Percentiles rank a stretch among this genome's conserved stretches.
These are phyloP conservation scores for Francoa sonchifolia DNA, from an alignment of 441 rosid genomes.

Conservation along the genomic window DNA sequence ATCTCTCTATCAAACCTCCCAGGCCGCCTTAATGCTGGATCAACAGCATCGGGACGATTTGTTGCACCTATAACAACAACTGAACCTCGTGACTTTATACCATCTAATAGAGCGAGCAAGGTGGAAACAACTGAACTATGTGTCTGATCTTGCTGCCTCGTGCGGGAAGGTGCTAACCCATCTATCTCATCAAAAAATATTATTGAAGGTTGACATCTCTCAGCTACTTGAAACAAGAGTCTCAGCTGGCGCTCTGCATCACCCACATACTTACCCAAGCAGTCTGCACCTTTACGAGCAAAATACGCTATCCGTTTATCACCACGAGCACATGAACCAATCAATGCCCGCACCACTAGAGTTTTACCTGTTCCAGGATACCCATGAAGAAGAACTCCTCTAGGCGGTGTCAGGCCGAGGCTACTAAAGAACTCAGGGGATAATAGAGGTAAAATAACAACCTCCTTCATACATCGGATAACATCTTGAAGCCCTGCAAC, in stretches of 20 bases:
- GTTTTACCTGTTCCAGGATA: slow-evolving; percentile 99
- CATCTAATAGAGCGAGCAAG: slow-evolving; percentile 88
- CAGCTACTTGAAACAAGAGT: slow-evolving; percentile 98
- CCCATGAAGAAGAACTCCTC: slow-evolving; percentile 97
- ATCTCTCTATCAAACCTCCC: slow-evolving; percentile 97
- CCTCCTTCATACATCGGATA: slow-evolving; percentile 91
- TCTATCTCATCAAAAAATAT: slow-evolving; percentile 98
- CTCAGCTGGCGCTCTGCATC: slow-evolving; percentile 99
- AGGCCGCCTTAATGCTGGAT: slow-evolving; percentile 97
- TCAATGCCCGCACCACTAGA: slow-evolving; percentile 85
- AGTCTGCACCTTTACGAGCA: slow-evolving; percentile 98
- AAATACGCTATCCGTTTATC: slow-evolving; percentile 88
- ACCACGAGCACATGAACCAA: slow-evolving; percentile 93
- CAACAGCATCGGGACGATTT: slow-evolving; percentile 95
- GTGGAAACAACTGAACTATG: slow-evolving; percentile 99
- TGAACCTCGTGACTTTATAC: slow-evolving; percentile 95
- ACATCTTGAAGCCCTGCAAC: slow-evolving; percentile 97
- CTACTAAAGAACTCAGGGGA: slow-evolving; percentile 91
- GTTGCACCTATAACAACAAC: slow-evolving; percentile 99
- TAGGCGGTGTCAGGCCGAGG: slow-evolving; percentile 86
- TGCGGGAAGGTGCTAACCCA: slow-evolving; percentile 87
- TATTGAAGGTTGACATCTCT: slow-evolving; percentile 89
- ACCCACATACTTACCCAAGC: slow-evolving; percentile 98
- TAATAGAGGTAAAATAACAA: slow-evolving; percentile 79
- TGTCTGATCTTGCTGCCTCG: slow-evolving; percentile 96